Evolutionary conservation across 2,329 filamentous ascomycete species (phyloP), one percentile per base, ranked within the genome.

Genomic region (Pseudocercospora musae): DNA sequence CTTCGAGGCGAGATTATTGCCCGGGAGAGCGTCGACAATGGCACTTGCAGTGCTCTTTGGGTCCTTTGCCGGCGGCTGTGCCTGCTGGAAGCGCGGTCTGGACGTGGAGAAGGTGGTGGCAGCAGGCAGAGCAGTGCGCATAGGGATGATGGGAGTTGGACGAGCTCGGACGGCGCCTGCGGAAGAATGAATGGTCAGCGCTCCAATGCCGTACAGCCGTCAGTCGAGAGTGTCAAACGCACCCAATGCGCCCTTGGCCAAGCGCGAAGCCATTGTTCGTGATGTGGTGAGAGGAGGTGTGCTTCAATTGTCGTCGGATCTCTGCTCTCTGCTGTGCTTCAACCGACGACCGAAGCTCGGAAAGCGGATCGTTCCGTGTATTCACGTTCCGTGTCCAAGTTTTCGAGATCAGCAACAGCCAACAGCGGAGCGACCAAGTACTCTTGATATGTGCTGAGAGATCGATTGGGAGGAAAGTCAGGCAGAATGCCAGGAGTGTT

Each of bases 31-130:
- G 75, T 99, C 92, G 76, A 99, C 84, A 80, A 99, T 90, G 69
- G 92, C 96, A 83, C 96, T 90, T 64, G 95, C 95, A 87, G 96
- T 96, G 84, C 90, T 91, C 86, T 96, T 93, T 77, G 96, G 94
- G 75, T 96, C 91, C 80, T 95, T 88, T 73, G 88, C 80, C 66
- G 93, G 91, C 60, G 94, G 87, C 78, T 86, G 68, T 57, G 70
- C 68, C 62, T 72, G 66, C 77, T 91, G 89, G 53, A 60, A 58
- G 76, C 82, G 84, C 70, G 86, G 80, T 73, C 87, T 84, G 71
- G 86, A 81, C 73, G 87, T 85, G 76, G 90, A 78, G 74, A 87
- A 85, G 71, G 87, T 83, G 77, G 86, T 84, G 81, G 94, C 79
- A 77, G 90, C 87, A 79, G 91, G 90, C 76, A 85, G 81, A 79